Evolutionary conservation across 352 stramenopile genomes (phyloP).

Genomic region (Phytopythium aichiense): DNA sequence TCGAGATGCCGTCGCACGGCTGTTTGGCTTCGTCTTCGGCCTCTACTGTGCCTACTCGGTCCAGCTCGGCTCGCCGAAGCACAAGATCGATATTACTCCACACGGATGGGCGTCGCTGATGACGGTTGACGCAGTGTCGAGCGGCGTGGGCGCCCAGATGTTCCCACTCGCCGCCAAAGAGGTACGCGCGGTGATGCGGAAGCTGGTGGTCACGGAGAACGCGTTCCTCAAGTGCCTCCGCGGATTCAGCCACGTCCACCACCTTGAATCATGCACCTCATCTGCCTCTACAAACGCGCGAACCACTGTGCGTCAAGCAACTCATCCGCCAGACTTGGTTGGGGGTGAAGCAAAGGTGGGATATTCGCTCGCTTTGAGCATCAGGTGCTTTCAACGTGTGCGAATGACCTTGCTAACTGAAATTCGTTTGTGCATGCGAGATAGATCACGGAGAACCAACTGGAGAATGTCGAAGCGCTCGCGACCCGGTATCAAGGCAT

Average conservation of each 20-base stretch:
- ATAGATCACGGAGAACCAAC: neutral
- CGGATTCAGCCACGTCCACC: slow-evolving; percentile 19
- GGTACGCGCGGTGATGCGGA: slow-evolving; percentile 44
- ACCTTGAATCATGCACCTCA: neutral
- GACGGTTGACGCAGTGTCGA: slow-evolving; percentile 29
- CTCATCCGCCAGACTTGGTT: neutral
- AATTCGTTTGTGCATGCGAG: neutral
- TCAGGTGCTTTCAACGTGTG: neutral
- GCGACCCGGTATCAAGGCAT: neutral
- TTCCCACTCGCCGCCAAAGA: slow-evolving; percentile 28
- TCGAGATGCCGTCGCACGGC: slow-evolving; percentile 8
- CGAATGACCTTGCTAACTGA: neutral
- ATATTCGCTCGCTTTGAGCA: neutral
- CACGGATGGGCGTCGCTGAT: slow-evolving; percentile 37
- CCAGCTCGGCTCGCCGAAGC: slow-evolving; percentile 50
- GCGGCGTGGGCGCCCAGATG: slow-evolving; percentile 11
- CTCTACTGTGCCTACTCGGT: slow-evolving; percentile 61
- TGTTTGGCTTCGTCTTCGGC: slow-evolving; percentile 49
- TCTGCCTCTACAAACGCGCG: neutral
- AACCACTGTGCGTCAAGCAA: neutral
- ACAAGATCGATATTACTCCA: slow-evolving; percentile 61
- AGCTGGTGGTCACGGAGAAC: slow-evolving; percentile 40
- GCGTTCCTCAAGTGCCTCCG: slow-evolving; percentile 65
- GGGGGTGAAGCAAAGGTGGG: neutral
- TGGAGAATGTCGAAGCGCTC: neutral